phyloP scores from a whole-genome alignment of 2,329 filamentous ascomycete genomes.

The Didymella glomerata region DNA sequence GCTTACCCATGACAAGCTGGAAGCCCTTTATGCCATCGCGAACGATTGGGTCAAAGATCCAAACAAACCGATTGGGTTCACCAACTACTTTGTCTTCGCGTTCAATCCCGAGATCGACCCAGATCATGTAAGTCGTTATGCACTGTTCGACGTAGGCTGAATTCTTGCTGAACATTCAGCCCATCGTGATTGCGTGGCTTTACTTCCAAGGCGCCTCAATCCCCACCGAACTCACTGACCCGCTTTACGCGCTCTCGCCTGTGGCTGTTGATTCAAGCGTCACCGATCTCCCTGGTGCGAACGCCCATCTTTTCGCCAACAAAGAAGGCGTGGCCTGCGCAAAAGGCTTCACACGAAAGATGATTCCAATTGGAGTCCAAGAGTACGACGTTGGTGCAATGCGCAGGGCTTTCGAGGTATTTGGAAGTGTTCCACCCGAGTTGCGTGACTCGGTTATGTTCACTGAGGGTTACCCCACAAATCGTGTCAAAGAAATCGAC shows the following conservation, averaged over 20 bases:
- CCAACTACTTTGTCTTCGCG: conserved; percentile 1
- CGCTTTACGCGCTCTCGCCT: conserved; percentile 1
- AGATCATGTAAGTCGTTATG: conserved; percentile 1
- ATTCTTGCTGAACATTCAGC: background rate
- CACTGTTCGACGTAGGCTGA: too few relatives aligned
- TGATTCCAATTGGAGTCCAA: background rate
- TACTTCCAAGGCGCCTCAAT: background rate
- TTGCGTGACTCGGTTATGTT: conserved; percentile 21
- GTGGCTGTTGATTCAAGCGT: background rate
- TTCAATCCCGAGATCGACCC: conserved; percentile 3
- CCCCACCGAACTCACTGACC: background rate
- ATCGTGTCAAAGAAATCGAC: conserved; percentile 25
- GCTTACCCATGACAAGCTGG: conserved; percentile 5
- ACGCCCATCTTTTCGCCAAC: background rate
- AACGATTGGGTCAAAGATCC: background rate
- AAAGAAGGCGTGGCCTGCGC: background rate
- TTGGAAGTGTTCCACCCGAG: background rate
- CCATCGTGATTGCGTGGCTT: conserved; percentile 2
- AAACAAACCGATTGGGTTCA: background rate
- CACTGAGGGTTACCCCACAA: conserved; percentile 31
- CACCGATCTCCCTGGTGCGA: background rate
- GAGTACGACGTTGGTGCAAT: background rate
- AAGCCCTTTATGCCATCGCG: background rate
- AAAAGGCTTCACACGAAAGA: conserved; percentile 2
- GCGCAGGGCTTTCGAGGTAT: conserved; percentile 5